These are phyloP conservation scores for Pseudozyma sp. DNA, from an alignment of 1,284 basidiomycete species.

Conservation along the genomic window DNA sequence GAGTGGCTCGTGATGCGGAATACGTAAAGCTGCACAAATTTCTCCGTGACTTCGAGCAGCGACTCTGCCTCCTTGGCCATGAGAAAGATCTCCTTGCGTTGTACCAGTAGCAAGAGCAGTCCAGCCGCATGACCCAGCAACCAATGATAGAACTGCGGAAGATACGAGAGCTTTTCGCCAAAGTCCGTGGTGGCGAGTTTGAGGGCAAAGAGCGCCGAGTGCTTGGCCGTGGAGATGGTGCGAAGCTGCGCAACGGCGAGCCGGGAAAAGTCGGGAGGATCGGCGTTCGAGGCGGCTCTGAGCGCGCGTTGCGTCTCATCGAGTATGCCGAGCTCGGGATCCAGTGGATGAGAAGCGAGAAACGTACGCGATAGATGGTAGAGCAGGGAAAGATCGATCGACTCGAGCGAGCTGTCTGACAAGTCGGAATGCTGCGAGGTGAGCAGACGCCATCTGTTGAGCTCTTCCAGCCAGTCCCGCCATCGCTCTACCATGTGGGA, in stretches of 20 bases:
- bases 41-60: slow-evolving; percentile 37
- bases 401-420: slow-evolving; percentile 36
- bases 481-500: slow-evolving; percentile 44
- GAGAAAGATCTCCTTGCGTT: slow-evolving; percentile 40
- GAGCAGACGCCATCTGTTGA: slow-evolving; percentile 48
- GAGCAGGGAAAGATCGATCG: slow-evolving; percentile 46
- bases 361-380: slow-evolving; percentile 52
- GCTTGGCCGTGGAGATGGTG: slow-evolving; percentile 53
- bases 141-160: slow-evolving; percentile 61
- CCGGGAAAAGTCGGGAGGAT: slow-evolving; percentile 33
- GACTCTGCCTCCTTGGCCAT: slow-evolving; percentile 53
- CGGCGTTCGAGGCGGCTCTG: slow-evolving; percentile 25
- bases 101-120: slow-evolving; percentile 48
- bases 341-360: slow-evolving; percentile 47
- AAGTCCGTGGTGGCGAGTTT: slow-evolving; percentile 50
- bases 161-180: slow-evolving; percentile 52
- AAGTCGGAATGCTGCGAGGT: slow-evolving; percentile 50
- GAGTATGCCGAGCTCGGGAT: slow-evolving; percentile 43
- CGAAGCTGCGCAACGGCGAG: slow-evolving; percentile 47
- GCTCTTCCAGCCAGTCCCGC: slow-evolving; percentile 52
- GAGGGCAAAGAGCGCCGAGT: slow-evolving; percentile 53
- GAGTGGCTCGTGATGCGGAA: slow-evolving; percentile 46
- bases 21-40: slow-evolving; percentile 54
- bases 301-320: slow-evolving; percentile 46
- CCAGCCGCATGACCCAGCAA: slow-evolving; percentile 57